Base-by-base conservation (phyloP, 2,329 filamentous ascomycete genomes). In the Alternaria sp. region DNA sequence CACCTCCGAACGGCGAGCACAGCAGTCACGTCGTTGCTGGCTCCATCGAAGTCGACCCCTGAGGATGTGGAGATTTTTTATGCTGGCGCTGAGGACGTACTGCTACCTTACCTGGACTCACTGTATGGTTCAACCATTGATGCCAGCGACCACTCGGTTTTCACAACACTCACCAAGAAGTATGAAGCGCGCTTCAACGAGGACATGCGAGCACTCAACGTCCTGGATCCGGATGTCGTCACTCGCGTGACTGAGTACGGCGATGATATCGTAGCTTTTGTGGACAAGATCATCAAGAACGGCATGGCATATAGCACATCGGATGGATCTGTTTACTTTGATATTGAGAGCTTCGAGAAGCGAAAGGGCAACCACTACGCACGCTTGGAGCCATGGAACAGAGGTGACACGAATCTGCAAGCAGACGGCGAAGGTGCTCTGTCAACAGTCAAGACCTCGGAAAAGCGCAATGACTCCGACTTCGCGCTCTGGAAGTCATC, bases 401-500 rank as follows among this genome's bases (percentile, higher is more conserved):
- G 91, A 59, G 93, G 92, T 64, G 91, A 98, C 81, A 91, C 93
- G 77, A 89, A 90, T 4, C 83, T 97, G 23, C 89, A 91, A 70
- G 93, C 93, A 8, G 95, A 98, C 71, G 95, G 95, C 10, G 96
- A 98, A 77, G 95, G 95, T 0, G 91, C 93, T 0, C 79, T 97
- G 47, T 85, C 85, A 10, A 85, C 65, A 23, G 67, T 86, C 63
- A 85, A 85, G 66, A 83, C 83, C 6, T 82, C 83, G 1, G 86
- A 87, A 70, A 98, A 98, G 83, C 89, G 90, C 57, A 90, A 88
- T 23, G 84, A 90, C 2, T 90, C 91, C 7, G 94, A 98, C 74
- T 98, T 98, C 81, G 94, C 93, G 1, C 83, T 98, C 2, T 97
- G 93, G 94, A 98, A 98, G 79, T 89, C 90, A 57, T 94, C 91